Conservation (phyloP, 257 asterid genomes). For the Lantana camara region DNA sequence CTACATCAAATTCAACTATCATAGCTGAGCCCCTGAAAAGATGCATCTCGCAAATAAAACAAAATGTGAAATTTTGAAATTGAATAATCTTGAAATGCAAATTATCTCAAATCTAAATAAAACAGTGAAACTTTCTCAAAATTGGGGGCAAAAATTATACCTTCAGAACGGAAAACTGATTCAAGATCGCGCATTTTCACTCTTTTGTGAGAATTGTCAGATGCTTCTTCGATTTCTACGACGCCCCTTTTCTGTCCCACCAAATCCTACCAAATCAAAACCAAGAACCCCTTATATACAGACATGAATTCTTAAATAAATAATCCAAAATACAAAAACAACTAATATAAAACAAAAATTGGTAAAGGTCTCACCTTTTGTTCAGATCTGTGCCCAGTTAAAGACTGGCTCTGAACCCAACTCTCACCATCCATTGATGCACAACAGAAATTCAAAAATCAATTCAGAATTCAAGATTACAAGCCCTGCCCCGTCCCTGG, state of each 20-base stretch:
- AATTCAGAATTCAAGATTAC: slow-evolving; percentile 12
- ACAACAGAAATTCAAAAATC: background rate
- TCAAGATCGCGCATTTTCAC: slow-evolving; percentile 51
- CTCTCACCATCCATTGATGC: slow-evolving; percentile 35
- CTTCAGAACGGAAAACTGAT: slow-evolving; percentile 40
- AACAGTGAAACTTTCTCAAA: slow-evolving; percentile 27
- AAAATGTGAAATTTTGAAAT: slow-evolving; percentile 14
- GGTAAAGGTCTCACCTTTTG: slow-evolving; percentile 36
- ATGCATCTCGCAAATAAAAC: background rate
- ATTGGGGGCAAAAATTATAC: slow-evolving; percentile 23
- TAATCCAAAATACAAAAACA: background rate
- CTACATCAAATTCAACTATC: background rate
- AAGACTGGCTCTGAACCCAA: slow-evolving; percentile 12
- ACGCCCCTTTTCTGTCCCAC: slow-evolving; percentile 43
- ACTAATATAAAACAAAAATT: background rate
- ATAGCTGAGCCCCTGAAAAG: background rate
- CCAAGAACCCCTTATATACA: slow-evolving; percentile 1
- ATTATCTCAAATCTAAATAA: background rate
- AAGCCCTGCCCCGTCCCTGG: background rate
- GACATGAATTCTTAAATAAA: background rate
- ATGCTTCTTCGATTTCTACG: slow-evolving; percentile 35
- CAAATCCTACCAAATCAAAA: slow-evolving; percentile 29
- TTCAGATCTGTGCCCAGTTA: slow-evolving; percentile 39
- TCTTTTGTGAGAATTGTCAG: slow-evolving; percentile 36
- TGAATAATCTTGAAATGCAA: background rate